phyloP scores from a whole-genome alignment of 2,329 filamentous ascomycete species.

The Fusarium sp. region DNA sequence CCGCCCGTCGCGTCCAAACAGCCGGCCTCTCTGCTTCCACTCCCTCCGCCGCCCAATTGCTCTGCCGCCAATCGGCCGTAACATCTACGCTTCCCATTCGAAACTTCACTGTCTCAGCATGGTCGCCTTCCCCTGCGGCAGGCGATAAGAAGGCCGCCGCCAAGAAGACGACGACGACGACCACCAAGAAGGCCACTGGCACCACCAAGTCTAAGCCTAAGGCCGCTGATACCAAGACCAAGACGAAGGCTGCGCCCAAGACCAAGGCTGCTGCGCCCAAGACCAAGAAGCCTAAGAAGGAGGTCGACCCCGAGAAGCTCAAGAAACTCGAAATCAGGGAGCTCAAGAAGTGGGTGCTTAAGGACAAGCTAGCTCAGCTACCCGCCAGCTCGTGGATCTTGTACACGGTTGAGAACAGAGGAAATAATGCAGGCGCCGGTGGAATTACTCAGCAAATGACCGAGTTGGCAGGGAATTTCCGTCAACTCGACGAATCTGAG shows the following conservation, averaged over 20 bases:
- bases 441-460: constrained; percentile 39
- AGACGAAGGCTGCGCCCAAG: constrained; percentile 41
- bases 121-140: constrained; percentile 41
- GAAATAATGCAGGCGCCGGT: neutral
- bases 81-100: constrained; percentile 39
- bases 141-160: constrained; percentile 33
- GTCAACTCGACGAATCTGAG: constrained; percentile 54
- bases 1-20: constrained; percentile 50
- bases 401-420: constrained; percentile 51
- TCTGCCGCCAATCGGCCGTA: constrained; percentile 32
- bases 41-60: constrained; percentile 36
- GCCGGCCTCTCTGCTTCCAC: constrained; percentile 39
- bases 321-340: constrained; percentile 47
- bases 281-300: constrained; percentile 49
- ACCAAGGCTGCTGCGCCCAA: constrained; percentile 41
- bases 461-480: constrained; percentile 50
- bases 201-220: constrained; percentile 28
- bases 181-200: constrained; percentile 35
- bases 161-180: constrained; percentile 25
- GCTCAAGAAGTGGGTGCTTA: constrained; percentile 56
- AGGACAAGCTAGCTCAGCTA: constrained; percentile 52
- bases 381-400: constrained; percentile 52
- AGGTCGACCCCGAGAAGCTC: constrained; percentile 50
- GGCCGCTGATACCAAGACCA: constrained; percentile 43
- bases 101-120: constrained; percentile 48